Percentiles rank a stretch among this genome's conserved stretches.
These are phyloP conservation scores for Candida wancherniae DNA, from an alignment of 805 yeast genomes.

Conservation along the genomic window DNA sequence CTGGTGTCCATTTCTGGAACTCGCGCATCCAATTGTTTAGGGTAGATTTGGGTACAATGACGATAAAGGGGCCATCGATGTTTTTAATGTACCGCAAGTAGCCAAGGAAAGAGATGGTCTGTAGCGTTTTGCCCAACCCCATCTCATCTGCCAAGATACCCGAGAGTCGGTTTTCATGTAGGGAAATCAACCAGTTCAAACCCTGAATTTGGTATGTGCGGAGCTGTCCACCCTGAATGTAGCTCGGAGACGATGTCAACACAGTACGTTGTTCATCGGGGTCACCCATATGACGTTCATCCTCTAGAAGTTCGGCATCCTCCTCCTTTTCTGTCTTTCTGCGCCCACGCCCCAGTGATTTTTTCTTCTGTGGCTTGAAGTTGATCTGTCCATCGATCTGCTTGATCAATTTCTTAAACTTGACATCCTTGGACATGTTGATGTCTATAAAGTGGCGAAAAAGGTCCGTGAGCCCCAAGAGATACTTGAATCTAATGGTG, in stretches of 20 bases:
- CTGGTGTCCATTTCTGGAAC: conserved; percentile 94
- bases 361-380: conserved; percentile 26
- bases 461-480: conserved; percentile 76
- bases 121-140: conserved; percentile 96
- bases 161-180: conserved; percentile 81
- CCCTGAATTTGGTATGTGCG: conserved; percentile 95
- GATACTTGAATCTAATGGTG: conserved; percentile 72
- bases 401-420: conserved; percentile 56
- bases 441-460: conserved; percentile 85
- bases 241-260: conserved; percentile 83
- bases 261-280: conserved; percentile 52
- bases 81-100: conserved; percentile 73
- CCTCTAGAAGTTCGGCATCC: conserved; percentile 84
- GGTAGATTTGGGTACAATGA: conserved; percentile 93
- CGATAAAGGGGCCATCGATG: conserved; percentile 84
- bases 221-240: conserved; percentile 61
- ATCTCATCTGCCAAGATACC: conserved; percentile 97
- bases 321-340: conserved; percentile 94
- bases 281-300: conserved; percentile 62
- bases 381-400: conserved; percentile 50
- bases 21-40: conserved; percentile 96
- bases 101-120: conserved; percentile 89
- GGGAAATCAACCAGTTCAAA: conserved; percentile 85
- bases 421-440: conserved; percentile 73
- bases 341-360: conserved; percentile 42